Evolutionary conservation across 495 filamentous ascomycete species (phyloP), one percentile per base, ranked within the genome.

Genomic region (Lophiotrema nucula): DNA sequence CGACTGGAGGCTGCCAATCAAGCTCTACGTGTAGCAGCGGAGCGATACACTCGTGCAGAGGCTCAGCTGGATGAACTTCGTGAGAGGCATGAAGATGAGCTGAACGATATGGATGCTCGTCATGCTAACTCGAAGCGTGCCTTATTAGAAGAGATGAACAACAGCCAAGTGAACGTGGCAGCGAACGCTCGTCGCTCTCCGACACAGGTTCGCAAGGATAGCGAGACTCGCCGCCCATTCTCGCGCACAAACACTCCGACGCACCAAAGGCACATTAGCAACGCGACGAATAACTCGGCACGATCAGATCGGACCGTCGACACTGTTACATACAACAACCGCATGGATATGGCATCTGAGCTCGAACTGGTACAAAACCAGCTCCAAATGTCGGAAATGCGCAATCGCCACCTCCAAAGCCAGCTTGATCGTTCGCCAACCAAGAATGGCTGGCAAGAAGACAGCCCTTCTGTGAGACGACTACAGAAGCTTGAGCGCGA

Each of bases 341-440:
- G 87, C 15, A 90, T 95, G 86, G 93, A 98, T 66, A 75, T 96
- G 52, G 92, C 89, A 31, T 83, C 89, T 11, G 92, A 98, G 67
- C 75, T 97, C 8, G 93, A 98, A 67, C 83, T 95, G 71, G 77
- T 96, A 42, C 93, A 97, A 67, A 97, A 95, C 69, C 90, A 95
- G 70, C 81, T 98, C 42, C 92, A 98, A 65, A 82, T 97, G 74
- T 86, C 88, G 6, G 87, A 97, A 72, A 96, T 98, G 90, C 88
- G 92, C 62, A 96, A 96, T 73, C 85, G 88, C 31, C 92, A 98
- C 69, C 82, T 98, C 15, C 89, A 96, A 66, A 92, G 83, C 69
- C 91, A 96, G 67, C 75, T 97, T 53, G 86, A 89, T 41, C 82
- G 86, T 23, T 80, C 79, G 0, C 81, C 83, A 1, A 67, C 72